Evolutionary conservation across 2,329 filamentous ascomycete genomes (phyloP), one percentile per base, ranked within the genome.

Genomic region (Talaromyces sp.): DNA sequence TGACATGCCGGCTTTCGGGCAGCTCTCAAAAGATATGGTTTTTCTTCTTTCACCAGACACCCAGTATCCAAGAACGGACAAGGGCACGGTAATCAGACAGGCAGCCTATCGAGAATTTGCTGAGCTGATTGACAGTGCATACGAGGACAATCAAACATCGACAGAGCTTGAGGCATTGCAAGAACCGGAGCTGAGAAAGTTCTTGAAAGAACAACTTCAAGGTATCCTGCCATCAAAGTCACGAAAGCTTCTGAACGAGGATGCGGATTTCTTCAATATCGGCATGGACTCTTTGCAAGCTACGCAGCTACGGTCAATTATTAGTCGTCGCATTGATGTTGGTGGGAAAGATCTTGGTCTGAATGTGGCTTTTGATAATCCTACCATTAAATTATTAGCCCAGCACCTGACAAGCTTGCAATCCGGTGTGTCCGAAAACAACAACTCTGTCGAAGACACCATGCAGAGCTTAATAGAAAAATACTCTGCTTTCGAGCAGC

Each of bases 261-360:
- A 81, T 18, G 78, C 80, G 0, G 86, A 88, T 68, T 84, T 89
- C 68, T 88, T 88, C 68, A 73, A 78, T 0, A 73, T 79, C 0
- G 86, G 86, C 0, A 75, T 87, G 1, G 86, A 88, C 69, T 85
- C 82, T 52, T 71, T 88, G 28, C 83, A 86, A 65, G 82, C 84
- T 1, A 84, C 86, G 31, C 80, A 81, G 59, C 80, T 86, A 63
- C 80, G 86, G 65, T 77, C 78, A 16, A 72, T 76, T 1, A 81
- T 89, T 31, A 73, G 83, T 60, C 79, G 80, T 12, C 76, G 80
- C 0, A 69, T 88, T 1, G 78, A 85, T 28, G 67, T 85, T 1
- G 76, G 78, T 1, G 79, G 80, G 0, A 73, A 78, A 14, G 71
- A 75, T 9, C 70, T 87, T 0, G 79, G 80, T 0, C 80, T 83